These are phyloP conservation scores for Nevesoporus exiguus DNA, from an alignment of 768 basidiomycete species.

Conservation along the genomic window DNA sequence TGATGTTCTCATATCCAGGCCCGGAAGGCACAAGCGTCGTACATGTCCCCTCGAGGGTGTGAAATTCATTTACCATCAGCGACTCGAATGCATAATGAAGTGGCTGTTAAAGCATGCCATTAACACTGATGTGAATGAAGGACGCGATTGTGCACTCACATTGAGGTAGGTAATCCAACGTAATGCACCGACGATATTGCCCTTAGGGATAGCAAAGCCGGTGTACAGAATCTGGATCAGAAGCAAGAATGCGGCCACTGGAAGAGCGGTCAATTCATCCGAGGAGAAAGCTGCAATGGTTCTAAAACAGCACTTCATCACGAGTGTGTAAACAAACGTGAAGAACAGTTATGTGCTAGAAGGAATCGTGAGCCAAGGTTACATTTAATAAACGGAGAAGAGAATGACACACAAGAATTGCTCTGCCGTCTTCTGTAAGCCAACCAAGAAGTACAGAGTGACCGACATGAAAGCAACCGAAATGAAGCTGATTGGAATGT, in stretches of 20 bases:
- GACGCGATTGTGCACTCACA: constrained; percentile 37
- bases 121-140: constrained; percentile 30
- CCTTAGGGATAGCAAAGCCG: constrained; percentile 36
- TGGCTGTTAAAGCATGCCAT: constrained; percentile 38
- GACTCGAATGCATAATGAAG: constrained; percentile 65
- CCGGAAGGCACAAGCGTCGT: constrained; percentile 50
- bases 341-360: constrained; percentile 56
- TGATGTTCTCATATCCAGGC: constrained; percentile 33
- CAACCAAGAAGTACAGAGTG: constrained; percentile 19
- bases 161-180: constrained; percentile 66
- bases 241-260: constrained; percentile 31
- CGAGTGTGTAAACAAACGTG: constrained; percentile 48
- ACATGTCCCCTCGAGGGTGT: constrained; percentile 68
- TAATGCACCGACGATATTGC: constrained; percentile 43
- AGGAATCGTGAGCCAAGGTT: constrained; percentile 34
- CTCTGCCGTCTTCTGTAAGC: constrained; percentile 14
- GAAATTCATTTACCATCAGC: constrained; percentile 82
- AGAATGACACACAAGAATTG: constrained; percentile 19
- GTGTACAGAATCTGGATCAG: constrained; percentile 41
- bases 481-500: constrained; percentile 39
- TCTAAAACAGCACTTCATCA: constrained; percentile 77
- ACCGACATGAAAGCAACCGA: constrained; percentile 8
- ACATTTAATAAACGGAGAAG: not conserved
- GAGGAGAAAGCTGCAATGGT: constrained; percentile 53
- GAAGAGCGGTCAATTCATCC: constrained; percentile 47